phyloP scores from a whole-genome alignment of 306 rosid genomes.

The Dalbergia oliveri region DNA sequence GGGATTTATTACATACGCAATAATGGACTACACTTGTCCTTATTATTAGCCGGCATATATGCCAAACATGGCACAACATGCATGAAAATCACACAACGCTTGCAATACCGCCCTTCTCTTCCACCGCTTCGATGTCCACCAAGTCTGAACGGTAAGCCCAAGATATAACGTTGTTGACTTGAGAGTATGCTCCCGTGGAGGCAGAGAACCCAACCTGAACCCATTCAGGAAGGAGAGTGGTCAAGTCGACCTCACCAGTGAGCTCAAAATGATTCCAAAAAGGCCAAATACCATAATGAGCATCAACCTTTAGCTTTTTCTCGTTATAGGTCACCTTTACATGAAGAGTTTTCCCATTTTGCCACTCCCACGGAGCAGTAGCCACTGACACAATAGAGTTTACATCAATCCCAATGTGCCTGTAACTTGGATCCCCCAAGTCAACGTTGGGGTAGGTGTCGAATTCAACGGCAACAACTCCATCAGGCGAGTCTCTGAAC shows the following conservation, averaged over 20 bases:
- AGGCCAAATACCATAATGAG: not conserved
- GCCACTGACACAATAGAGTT: not conserved
- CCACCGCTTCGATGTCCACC: too few relatives aligned
- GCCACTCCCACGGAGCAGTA: not conserved
- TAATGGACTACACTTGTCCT: too few relatives aligned
- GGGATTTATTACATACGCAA: too few relatives aligned
- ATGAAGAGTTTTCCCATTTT: too few relatives aligned
- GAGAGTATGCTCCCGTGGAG: not conserved
- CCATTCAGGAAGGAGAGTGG: conserved; percentile 1
- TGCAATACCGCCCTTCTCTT: too few relatives aligned
- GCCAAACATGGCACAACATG: too few relatives aligned
- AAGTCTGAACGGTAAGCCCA: too few relatives aligned
- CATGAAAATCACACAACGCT: too few relatives aligned
- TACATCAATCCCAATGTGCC: not conserved
- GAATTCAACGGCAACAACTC: too few relatives aligned
- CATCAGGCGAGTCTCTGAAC: too few relatives aligned
- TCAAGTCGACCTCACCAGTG: not conserved
- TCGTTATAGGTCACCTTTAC: not conserved
- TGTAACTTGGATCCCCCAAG: not conserved
- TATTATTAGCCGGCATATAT: too few relatives aligned
- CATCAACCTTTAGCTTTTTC: not conserved
- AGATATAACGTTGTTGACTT: too few relatives aligned
- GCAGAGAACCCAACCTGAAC: conserved; percentile 28
- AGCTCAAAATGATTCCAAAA: not conserved
- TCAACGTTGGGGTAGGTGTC: not conserved